A percentile compares a stretch with the other conserved stretches of the same genome.
These are phyloP conservation scores for Daldinia concentrica DNA, from an alignment of 495 filamentous ascomycete species.

Conservation along the genomic window DNA sequence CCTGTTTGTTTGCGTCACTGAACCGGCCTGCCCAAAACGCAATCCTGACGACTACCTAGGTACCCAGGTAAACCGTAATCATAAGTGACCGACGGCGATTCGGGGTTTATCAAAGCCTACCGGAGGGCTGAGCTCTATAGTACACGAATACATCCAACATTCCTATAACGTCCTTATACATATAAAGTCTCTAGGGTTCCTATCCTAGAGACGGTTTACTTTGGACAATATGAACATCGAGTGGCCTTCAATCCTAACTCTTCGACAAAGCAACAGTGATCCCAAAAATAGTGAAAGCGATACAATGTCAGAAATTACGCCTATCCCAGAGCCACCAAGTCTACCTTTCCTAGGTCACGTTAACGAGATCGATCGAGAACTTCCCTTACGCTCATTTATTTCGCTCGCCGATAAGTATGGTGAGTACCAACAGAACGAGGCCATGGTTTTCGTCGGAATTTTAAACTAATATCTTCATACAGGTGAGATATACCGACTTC, in stretches of 20 bases:
- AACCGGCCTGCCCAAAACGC: not conserved
- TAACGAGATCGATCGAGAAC: slow-evolving; percentile 38
- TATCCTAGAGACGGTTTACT: slow-evolving; percentile 16
- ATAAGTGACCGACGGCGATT: slow-evolving; percentile 11
- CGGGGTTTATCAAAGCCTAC: slow-evolving; percentile 15
- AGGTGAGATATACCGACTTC: slow-evolving; percentile 45
- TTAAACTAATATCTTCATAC: slow-evolving; percentile 10
- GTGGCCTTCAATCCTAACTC: slow-evolving; percentile 35
- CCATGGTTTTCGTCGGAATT: not conserved
- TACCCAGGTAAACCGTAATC: no score
- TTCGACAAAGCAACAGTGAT: slow-evolving; percentile 8
- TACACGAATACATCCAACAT: not conserved
- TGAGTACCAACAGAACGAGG: slow-evolving; percentile 17
- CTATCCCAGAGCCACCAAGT: slow-evolving; percentile 45
- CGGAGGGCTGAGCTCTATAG: slow-evolving; percentile 7
- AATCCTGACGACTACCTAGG: not conserved
- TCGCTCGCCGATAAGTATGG: slow-evolving; percentile 47
- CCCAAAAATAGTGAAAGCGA: slow-evolving; percentile 1
- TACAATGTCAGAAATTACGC: slow-evolving; percentile 37
- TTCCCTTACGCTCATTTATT: slow-evolving; percentile 36
- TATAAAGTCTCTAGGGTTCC: slow-evolving; percentile 10
- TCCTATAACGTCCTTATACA: slow-evolving; percentile 10
- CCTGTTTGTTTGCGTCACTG: not conserved
- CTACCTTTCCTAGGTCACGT: slow-evolving; percentile 46
- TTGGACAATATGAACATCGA: slow-evolving; percentile 27